Base-by-base conservation (phyloP, 768 basidiomycete species). In the Flagelloscypha sp. region DNA sequence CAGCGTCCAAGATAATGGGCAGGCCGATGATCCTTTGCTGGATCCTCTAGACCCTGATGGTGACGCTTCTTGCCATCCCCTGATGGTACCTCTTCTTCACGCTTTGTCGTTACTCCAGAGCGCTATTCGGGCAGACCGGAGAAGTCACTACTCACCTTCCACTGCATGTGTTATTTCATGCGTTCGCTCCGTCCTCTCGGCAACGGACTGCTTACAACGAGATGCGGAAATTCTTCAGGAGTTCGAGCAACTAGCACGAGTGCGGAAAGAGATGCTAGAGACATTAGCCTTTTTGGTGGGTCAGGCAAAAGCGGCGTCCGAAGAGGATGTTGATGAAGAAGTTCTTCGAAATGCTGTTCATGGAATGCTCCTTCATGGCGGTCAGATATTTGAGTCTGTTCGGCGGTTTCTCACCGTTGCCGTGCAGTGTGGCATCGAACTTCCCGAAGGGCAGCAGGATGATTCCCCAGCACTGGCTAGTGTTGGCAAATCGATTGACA, bases 101-200 rank as follows among this genome's bases (percentile, higher is more conserved):
- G 85, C 84, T 10, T 66, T 97, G 25, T 80, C 84, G 6, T 68
- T 97, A 27, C 69, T 99, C 16, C 84, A 93, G 50, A 83, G 72
- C 37, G 86, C 92, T 5, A 89, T 90, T 13, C 69, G 76, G 27
- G 66, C 76, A n/a, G 79, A 79, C 47, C 77, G 86, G 30, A 60
- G 75, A 18, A 61, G 79, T 2, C 94, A 98, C 58, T 93, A 89
- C 48, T 88, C 92, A 50, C 92, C 94, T 5, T 84, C 90, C 3
- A 88, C 93, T 0, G 93, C 92, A 10, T 92, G 81, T 57, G 84
- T 98, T 41, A 92, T 99, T 46, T 90, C 89, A 9, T 88, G 86
- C 36, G 89, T 98, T 30, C 83, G 93, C 21, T 76, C 81, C 19
- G 82, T 94, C 12, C 71, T 99, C 28, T 75, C 79, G 19, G 74